Evolutionary conservation across 2,329 filamentous ascomycete genomes (phyloP).

Genomic region (Epichloe glyceriae): DNA sequence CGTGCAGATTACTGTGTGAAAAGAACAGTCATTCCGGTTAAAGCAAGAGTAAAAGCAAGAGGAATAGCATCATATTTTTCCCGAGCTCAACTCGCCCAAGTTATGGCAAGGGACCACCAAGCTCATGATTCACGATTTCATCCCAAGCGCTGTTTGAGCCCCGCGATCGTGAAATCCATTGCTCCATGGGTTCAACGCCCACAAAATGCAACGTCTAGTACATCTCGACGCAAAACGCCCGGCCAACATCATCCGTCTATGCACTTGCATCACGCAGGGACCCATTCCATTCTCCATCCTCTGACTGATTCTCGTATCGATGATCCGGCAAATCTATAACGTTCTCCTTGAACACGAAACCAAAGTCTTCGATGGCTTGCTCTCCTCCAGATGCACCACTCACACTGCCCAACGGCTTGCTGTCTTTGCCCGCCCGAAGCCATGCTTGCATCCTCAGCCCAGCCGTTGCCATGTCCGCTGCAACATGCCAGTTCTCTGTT

Average conservation of each 20-base stretch:
- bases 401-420: constrained; percentile 1
- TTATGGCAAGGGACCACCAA: too few relatives aligned
- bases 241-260: background rate
- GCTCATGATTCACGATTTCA: too few relatives aligned
- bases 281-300: constrained; percentile 4
- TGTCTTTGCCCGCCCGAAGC: constrained; percentile 19
- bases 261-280: background rate
- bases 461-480: constrained; percentile 22
- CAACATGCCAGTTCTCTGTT: constrained; percentile 36
- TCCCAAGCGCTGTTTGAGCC: too few relatives aligned
- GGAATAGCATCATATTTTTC: too few relatives aligned
- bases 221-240: too few relatives aligned
- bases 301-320: background rate
- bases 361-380: constrained; percentile 13
- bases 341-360: constrained; percentile 15
- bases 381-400: constrained; percentile 13
- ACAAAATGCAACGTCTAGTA: too few relatives aligned
- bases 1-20: too few relatives aligned
- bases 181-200: too few relatives aligned
- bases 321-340: constrained; percentile 11
- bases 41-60: too few relatives aligned
- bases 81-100: too few relatives aligned
- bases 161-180: too few relatives aligned
- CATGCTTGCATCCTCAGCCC: constrained; percentile 29
- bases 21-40: too few relatives aligned